These are phyloP conservation scores for Pleurotus giganteus DNA, from an alignment of 768 basidiomycete species.

Conservation along the genomic window DNA sequence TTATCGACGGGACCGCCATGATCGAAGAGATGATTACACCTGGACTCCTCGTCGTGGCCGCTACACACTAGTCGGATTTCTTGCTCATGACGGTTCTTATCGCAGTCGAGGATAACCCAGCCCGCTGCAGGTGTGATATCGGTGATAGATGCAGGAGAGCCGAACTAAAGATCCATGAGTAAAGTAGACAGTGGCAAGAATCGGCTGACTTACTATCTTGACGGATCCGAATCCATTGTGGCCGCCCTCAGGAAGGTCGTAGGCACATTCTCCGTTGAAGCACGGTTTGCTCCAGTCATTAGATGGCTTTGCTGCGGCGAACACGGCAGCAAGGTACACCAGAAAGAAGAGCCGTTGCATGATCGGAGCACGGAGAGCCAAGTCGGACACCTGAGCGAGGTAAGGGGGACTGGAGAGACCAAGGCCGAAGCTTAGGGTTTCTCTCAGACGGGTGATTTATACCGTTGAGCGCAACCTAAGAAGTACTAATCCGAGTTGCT, in stretches of 20 bases:
- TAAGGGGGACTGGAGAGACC: no score
- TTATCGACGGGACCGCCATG: not conserved
- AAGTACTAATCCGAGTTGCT: no score
- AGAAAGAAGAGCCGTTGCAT: no score
- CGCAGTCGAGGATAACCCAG: not conserved
- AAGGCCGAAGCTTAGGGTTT: no score
- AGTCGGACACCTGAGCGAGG: no score
- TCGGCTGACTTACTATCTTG: not conserved
- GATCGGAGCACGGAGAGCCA: no score
- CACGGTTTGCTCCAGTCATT: not conserved
- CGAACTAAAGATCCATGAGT: not conserved
- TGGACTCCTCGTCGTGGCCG: not conserved
- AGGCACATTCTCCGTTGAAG: not conserved
- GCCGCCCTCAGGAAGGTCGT: not conserved
- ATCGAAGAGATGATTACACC: not conserved
- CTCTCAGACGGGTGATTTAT: no score
- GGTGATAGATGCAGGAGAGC: not conserved
- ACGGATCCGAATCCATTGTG: not conserved
- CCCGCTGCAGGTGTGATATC: not conserved
- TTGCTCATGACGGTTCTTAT: not conserved
- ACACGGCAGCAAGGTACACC: no score
- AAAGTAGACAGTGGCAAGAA: not conserved
- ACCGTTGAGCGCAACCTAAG: no score
- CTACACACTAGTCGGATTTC: not conserved
- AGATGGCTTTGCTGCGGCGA: no score